Evolutionary conservation across 108 stramenopile species (phyloP).

Genomic region (Skeletonema grethae): DNA sequence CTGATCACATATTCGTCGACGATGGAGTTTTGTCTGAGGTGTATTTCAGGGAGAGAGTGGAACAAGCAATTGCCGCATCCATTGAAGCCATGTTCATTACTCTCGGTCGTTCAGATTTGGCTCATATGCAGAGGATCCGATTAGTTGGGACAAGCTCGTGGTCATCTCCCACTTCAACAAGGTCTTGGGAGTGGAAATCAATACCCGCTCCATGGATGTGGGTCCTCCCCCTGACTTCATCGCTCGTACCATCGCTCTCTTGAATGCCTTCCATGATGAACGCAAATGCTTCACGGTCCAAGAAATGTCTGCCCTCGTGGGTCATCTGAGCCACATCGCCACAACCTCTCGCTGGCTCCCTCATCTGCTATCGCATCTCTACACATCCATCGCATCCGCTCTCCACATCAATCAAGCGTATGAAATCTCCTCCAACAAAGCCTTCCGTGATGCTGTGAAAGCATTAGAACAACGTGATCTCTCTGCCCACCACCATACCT

Average conservation of each 20-base stretch:
- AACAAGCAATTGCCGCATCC: constrained; percentile 1
- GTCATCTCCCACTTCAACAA: not conserved
- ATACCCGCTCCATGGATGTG: constrained; percentile 3
- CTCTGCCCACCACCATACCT: not conserved
- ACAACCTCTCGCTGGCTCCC: not conserved
- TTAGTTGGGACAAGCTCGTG: constrained; percentile 1
- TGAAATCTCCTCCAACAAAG: not conserved
- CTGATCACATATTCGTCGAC: not conserved
- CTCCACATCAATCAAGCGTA: not conserved
- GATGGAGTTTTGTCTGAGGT: not conserved
- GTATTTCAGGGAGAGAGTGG: not conserved
- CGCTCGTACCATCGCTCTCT: not conserved
- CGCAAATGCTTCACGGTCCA: not conserved
- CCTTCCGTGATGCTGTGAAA: not conserved
- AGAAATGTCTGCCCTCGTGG: not conserved
- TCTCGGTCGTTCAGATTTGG: constrained; percentile 1
- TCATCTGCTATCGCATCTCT: too few species aligned
- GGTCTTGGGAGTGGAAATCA: not conserved
- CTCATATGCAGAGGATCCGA: not conserved
- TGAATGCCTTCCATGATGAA: not conserved
- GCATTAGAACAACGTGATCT: not conserved
- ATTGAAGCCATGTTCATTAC: constrained; percentile 10
- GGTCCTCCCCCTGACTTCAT: not conserved
- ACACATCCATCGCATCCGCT: not conserved
- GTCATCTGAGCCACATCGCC: not conserved